Conservation (phyloP, 352 stramenopile genomes). For the Pythium dissotocum region DNA sequence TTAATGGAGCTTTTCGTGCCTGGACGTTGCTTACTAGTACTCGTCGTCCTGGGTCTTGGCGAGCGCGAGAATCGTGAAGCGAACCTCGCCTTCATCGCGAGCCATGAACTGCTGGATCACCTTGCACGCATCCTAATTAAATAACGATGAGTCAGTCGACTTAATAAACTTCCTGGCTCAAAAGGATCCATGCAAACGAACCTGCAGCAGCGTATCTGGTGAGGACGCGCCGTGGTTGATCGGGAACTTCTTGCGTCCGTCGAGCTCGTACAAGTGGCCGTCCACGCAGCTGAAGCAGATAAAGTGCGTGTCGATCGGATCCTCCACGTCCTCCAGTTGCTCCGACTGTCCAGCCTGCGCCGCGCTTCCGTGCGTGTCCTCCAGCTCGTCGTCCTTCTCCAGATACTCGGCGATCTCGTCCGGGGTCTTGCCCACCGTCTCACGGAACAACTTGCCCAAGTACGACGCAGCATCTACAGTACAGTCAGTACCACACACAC, state of each 20-base stretch:
- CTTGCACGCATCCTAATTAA: conserved; percentile 76
- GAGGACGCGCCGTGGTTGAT: conserved; percentile 93
- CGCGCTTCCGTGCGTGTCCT: conserved; percentile 90
- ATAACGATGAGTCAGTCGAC: not conserved
- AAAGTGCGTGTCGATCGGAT: conserved; percentile 97
- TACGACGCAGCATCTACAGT: conserved; percentile 39
- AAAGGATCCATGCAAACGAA: conserved; percentile 17
- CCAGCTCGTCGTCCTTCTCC: conserved; percentile 92
- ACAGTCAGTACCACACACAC: not conserved
- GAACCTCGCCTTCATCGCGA: conserved; percentile 92
- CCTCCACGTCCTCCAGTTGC: conserved; percentile 89
- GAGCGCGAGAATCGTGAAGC: conserved; percentile 94
- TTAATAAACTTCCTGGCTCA: not conserved
- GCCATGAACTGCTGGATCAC: conserved; percentile 95
- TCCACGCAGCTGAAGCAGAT: conserved; percentile 94
- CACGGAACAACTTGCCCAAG: conserved; percentile 82
- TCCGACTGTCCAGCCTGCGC: conserved; percentile 90
- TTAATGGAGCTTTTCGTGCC: not conserved
- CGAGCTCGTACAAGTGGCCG: conserved; percentile 94
- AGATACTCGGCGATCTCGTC: conserved; percentile 86
- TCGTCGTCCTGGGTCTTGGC: conserved; percentile 58
- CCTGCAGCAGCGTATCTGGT: conserved; percentile 81
- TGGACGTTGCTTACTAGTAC: not conserved
- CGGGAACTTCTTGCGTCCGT: conserved; percentile 93
- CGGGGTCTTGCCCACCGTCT: conserved; percentile 77